These are phyloP conservation scores for Casuarina cunninghamiana DNA, from an alignment of 306 rosid genomes.

Conservation along the genomic window DNA sequence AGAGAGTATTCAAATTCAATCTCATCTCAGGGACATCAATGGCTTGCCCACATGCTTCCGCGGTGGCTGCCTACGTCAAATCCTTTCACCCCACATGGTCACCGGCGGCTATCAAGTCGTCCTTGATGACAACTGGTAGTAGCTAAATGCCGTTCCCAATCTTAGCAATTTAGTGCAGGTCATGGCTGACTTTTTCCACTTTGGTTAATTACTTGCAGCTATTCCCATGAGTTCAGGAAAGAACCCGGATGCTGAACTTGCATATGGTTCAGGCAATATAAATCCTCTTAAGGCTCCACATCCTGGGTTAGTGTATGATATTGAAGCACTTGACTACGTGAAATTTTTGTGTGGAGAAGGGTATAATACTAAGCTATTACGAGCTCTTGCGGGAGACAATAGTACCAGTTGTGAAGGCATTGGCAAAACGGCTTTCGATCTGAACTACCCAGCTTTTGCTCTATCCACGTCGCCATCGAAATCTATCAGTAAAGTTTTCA, in stretches of 20 bases:
- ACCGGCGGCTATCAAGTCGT: constrained; percentile 46
- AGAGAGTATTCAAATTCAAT: constrained; percentile 7
- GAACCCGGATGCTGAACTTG: constrained; percentile 36
- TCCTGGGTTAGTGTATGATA: constrained; percentile 57
- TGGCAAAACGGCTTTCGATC: constrained; percentile 19
- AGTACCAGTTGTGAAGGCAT: neutral
- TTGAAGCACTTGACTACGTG: constrained; percentile 26
- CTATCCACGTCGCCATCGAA: constrained; percentile 15
- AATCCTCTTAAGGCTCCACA: constrained; percentile 33
- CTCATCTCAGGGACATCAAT: constrained; percentile 44
- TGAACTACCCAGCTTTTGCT: constrained; percentile 56
- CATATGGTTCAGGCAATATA: constrained; percentile 51
- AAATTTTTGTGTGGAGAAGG: constrained; percentile 49
- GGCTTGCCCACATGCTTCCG: constrained; percentile 57
- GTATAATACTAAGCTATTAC: constrained; percentile 25
- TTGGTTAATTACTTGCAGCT: constrained; percentile 29
- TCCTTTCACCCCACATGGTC: constrained; percentile 55
- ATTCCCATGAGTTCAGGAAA: constrained; percentile 19
- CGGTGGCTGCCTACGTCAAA: constrained; percentile 48
- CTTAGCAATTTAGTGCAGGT: too few species aligned
- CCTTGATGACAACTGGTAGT: constrained; percentile 51
- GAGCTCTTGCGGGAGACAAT: constrained; percentile 9
- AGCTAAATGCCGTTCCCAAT: neutral
- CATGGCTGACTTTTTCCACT: neutral
- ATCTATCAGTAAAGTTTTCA: constrained; percentile 23